These are phyloP conservation scores for Pelargonium nanum DNA, from an alignment of 345 rosid genomes.

Conservation along the genomic window DNA sequence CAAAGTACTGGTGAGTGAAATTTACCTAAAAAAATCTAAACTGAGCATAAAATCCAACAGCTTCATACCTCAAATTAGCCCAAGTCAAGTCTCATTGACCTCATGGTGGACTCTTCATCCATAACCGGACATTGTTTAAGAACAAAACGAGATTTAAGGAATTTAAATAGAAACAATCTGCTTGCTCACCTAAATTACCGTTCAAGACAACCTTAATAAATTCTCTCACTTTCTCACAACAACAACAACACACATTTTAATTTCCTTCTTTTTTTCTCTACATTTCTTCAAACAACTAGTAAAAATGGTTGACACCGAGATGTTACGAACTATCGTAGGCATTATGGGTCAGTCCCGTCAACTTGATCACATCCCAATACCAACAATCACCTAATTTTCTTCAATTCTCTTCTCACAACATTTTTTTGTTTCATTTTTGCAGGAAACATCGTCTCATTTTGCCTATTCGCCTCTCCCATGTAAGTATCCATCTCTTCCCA, in stretches of 20 bases:
- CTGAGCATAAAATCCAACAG: too few relatives aligned
- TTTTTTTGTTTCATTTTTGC: constrained; percentile 4
- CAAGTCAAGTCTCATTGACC: too few relatives aligned
- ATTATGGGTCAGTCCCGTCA: constrained; percentile 35
- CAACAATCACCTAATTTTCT: background rate
- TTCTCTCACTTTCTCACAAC: too few relatives aligned
- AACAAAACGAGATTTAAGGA: too few relatives aligned
- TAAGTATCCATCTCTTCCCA: constrained; percentile 19
- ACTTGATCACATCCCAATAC: background rate
- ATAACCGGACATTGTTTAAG: too few relatives aligned
- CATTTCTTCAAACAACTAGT: background rate
- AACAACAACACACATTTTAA: too few relatives aligned
- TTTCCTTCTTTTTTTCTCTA: background rate
- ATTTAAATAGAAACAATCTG: too few relatives aligned
- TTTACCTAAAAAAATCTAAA: too few relatives aligned
- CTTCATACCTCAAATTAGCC: too few relatives aligned
- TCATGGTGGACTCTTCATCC: too few relatives aligned
- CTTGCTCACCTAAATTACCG: too few relatives aligned
- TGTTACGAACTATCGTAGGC: constrained; percentile 39
- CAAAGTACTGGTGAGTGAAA: too few relatives aligned
- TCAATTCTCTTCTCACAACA: background rate
- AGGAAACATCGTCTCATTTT: constrained; percentile 71
- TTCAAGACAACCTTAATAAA: background rate
- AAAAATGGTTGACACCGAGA: constrained; percentile 17
- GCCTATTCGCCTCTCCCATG: constrained; percentile 64